Base-by-base conservation (phyloP, 2,329 filamentous ascomycete species). In the Pleurostoma richardsiae region DNA sequence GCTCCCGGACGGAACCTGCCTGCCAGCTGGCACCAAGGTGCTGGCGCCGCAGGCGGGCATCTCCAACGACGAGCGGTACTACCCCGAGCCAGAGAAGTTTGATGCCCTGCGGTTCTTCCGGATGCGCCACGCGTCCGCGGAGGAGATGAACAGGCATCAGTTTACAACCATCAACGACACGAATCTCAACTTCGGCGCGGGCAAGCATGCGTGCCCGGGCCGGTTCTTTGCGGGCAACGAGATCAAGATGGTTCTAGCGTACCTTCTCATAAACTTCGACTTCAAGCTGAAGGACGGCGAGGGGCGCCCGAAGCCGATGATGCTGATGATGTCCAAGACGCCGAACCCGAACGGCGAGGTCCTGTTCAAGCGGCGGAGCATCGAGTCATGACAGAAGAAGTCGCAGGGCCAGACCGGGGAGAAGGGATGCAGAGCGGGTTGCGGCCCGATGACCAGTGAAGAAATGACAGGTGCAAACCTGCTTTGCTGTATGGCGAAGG, bases 61-160 rank as follows among this genome's bases (percentile, higher is more conserved):
- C 51, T 66, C 66, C 11, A 61, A 62, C 40, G 70, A 73, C 50
- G 66, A 64, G 47, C 61, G 62, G 28, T 67, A 63, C 54, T 73
- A 66, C 52, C 55, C 60, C 8, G 59, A 66, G 26, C 66, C 73
- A 5, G 66, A 70, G 26, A 63, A 63, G 2, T 73, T 78, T 43
- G 74, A 78, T 50, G 67, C 71, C 4, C 53, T 77, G 43, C 73
- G 74, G 43, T 77, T 77, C 59, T 74, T 71, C 58, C 69, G 63
- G 41, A 54, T 72, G 49, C 68, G 70, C 7, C 61, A 70, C 46
- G 56, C 60, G 45, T 66, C 64, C 2, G 56, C 55, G 27, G 64
- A 68, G 42, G 66, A 66, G 50, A 63, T 58, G 30, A 66, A 68
- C 50, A 59, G 66, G 33, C 66, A 62, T 60, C 71, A 73, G 45